Base-by-base conservation (phyloP, 495 filamentous ascomycete genomes). In the Chaetomium fimeti region DNA sequence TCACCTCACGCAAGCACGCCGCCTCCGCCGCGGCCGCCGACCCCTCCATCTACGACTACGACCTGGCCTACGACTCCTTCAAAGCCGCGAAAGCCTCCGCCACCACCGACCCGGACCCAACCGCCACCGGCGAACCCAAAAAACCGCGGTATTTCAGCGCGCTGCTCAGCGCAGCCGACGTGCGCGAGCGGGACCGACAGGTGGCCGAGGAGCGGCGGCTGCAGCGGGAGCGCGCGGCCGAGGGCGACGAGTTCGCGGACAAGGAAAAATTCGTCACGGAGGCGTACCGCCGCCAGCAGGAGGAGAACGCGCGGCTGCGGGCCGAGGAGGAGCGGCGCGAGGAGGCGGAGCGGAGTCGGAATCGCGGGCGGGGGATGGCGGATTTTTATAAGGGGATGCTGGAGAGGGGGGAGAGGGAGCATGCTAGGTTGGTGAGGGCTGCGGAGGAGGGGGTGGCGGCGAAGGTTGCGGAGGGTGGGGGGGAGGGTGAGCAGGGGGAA, bases 261-360 rank as follows among this genome's bases (percentile, higher is more conserved):
- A 98, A 97, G 76, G 95, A 98, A 76, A 92, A 89, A 72, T 98
- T 98, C 69, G 94, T 98, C 36, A 98, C 94, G 0, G 85, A 86
- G n/a, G 93, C 94, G 51, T 98, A 98, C 70, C 94, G 92, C 79
- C 84, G 85, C 71, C 94, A 97, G 73, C 94, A 97, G 72, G 91
- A 87, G 71, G 94, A 96, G 74, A 81, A 92, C 69, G 75, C 84
- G 67, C 83, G 83, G 69, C 68, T 91, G 9, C 92, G 97, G 70
- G 90, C 88, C 69, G 93, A 95, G 74, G 95, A 98, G 76, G 83
- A 81, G 59, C 68, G 72, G 49, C 76, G 83, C 48, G 91, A 95
- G 74, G 86, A 87, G 68, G 83, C 82, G 65, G 89, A 93, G 68
- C 81, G 82, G 57, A 85, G 85, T 72, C 83, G 83, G 66, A 85